These are phyloP conservation scores for Didymosphaeria variabile DNA, from an alignment of 2,329 filamentous ascomycete species.

Conservation along the genomic window DNA sequence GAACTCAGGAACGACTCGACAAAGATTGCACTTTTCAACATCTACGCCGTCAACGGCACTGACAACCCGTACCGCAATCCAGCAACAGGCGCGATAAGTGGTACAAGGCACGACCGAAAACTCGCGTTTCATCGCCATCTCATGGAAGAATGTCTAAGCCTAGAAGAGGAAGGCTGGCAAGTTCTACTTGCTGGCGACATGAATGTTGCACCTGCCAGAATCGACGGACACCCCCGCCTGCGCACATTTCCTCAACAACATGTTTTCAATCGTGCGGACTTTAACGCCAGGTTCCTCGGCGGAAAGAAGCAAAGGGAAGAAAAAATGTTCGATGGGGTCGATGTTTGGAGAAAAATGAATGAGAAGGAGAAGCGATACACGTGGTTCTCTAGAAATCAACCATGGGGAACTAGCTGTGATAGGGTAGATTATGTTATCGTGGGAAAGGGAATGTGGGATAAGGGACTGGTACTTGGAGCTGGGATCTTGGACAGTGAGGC, in stretches of 20 bases:
- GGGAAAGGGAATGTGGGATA: constrained; percentile 52
- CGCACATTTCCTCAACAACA: constrained; percentile 58
- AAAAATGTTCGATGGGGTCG: constrained; percentile 47
- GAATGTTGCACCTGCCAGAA: constrained; percentile 57
- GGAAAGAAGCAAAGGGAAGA: constrained; percentile 14
- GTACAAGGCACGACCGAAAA: constrained; percentile 63
- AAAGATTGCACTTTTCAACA: constrained; percentile 60
- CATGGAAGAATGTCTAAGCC: constrained; percentile 53
- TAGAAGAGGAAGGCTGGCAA: constrained; percentile 54
- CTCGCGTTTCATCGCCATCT: constrained; percentile 58
- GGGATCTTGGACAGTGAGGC: constrained; percentile 53
- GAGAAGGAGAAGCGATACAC: constrained; percentile 57
- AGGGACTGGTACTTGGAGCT: constrained; percentile 45
- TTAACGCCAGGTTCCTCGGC: constrained; percentile 59
- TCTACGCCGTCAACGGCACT: constrained; percentile 65
- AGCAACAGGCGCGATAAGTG: constrained; percentile 51
- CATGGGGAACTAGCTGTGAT: constrained; percentile 63
- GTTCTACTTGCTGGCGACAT: constrained; percentile 63
- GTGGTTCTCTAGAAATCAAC: constrained; percentile 55
- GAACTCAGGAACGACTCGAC: constrained; percentile 40
- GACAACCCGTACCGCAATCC: constrained; percentile 56
- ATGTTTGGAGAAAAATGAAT: constrained; percentile 60
- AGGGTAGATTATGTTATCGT: constrained; percentile 62
- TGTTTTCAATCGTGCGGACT: constrained; percentile 61
- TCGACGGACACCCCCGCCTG: constrained; percentile 60